Evolutionary conservation across 352 stramenopile species (phyloP), one percentile per base, ranked within the genome.

Genomic region (Halophytophthora batemanensis): DNA sequence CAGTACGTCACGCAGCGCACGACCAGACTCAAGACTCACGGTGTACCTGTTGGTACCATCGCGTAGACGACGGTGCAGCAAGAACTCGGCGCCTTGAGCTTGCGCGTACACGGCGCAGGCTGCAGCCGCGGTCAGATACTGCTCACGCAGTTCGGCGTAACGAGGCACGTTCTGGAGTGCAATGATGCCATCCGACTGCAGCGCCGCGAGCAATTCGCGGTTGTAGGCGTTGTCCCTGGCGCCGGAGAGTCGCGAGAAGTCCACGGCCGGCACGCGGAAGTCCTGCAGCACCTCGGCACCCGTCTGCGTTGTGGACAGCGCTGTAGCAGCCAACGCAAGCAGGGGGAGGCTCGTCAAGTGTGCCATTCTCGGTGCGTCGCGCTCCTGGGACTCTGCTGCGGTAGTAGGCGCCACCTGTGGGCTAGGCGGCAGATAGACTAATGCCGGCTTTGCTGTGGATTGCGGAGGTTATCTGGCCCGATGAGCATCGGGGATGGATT

Each of bases 41-140:
- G 82, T 92, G 60, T 79, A 86, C 7, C 82, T 72, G 39, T 79
- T 66, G n/a, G 82, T 90, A 53, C 73, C 75, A 59, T 92, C 82
- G 43, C 72, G 56, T 28, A 93, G 62, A 43, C 74, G 68, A 13
- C 76, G 77, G 62, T 86, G 72, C 18, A 86, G 69, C 39, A 90
- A 59, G 50, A 90, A 90, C 55, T 83, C 74, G 29, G 72, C 69
- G 28, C 66, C 74, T 58, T 78, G 55, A 31, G 53, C 48, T 34
- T 82, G 59, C 3, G 71, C 73, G 34, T 71, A 44, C 29, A 87
- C 73, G 12, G 74, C 77, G 36, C 82, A 93, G 50, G 53, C 53
- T 19, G 71, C 75, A 2, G 82, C 80, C 25, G 66, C 74, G n/a
- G 52, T 39, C 22, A 93, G 56, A 61, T 86, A 93, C 47, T 72